These are phyloP conservation scores for Lobosporangium transversale DNA, from an alignment of 192 early-diverging fungal genomes.

Conservation along the genomic window DNA sequence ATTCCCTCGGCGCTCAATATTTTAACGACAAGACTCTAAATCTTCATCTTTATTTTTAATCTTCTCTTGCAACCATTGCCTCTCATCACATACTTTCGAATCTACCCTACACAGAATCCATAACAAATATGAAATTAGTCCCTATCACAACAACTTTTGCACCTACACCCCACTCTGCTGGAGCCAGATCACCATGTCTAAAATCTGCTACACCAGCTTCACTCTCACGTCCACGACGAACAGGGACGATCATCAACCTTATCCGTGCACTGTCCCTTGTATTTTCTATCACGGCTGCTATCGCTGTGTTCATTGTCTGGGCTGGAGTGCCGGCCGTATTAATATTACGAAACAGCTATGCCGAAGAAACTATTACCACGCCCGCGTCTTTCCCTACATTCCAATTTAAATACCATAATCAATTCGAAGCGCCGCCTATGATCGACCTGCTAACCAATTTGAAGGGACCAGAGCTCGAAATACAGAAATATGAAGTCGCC, in stretches of 20 bases:
- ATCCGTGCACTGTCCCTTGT: slow-evolving; percentile 28
- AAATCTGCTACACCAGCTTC: slow-evolving; percentile 47
- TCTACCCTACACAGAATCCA: too few relatives aligned
- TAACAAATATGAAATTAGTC: slow-evolving; percentile 29
- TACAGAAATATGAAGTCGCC: too few relatives aligned
- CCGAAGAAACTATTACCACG: too few relatives aligned
- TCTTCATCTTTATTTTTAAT: neutral
- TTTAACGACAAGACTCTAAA: too few relatives aligned
- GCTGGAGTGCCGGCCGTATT: neutral
- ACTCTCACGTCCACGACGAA: slow-evolving; percentile 28
- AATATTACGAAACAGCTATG: too few relatives aligned
- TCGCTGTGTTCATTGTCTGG: slow-evolving; percentile 22
- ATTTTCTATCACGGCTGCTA: slow-evolving; percentile 21
- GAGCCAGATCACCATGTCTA: slow-evolving; percentile 38
- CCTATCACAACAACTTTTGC: slow-evolving; percentile 27
- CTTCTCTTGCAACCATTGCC: neutral
- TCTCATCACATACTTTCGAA: neutral
- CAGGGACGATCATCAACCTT: slow-evolving; percentile 31
- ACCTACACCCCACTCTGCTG: neutral
- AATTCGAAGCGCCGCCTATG: too few relatives aligned
- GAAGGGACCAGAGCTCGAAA: neutral
- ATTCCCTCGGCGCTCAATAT: neutral
- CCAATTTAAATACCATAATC: too few relatives aligned
- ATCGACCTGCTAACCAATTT: too few relatives aligned
- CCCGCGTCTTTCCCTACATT: too few relatives aligned